phyloP scores from a whole-genome alignment of 2,329 filamentous ascomycete species.

The Hymenoscyphus occultus region DNA sequence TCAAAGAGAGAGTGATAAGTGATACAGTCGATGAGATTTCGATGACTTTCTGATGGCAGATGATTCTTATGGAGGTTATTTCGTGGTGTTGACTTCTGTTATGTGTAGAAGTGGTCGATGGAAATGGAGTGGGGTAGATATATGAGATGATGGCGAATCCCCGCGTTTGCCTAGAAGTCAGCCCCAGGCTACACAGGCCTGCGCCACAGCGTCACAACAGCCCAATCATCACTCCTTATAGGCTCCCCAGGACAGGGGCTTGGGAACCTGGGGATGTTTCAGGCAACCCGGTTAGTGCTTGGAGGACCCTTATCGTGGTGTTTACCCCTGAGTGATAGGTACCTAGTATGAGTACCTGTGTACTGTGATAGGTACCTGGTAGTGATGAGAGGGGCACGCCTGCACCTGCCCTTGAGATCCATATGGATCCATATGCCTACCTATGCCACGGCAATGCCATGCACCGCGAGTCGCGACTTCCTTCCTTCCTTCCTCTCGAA shows the following conservation, averaged over 20 bases:
- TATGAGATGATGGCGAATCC: slow-evolving; percentile 21
- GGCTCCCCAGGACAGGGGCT: neutral
- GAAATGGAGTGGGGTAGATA: slow-evolving; percentile 3
- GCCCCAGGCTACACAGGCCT: neutral
- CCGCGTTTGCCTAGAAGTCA: slow-evolving; percentile 18
- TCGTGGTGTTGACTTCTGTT: neutral
- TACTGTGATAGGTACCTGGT: neutral
- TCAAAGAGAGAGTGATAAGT: neutral
- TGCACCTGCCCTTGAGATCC: neutral
- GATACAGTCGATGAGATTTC: neutral
- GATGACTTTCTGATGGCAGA: neutral
- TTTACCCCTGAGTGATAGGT: too few relatives aligned
- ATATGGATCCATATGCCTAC: too few relatives aligned
- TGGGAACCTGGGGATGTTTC: slow-evolving; percentile 6
- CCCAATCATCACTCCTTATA: neutral
- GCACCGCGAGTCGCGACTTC: slow-evolving; percentile 9
- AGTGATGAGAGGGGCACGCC: neutral
- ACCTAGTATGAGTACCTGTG: too few relatives aligned
- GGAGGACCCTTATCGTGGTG: neutral
- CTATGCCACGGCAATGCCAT: neutral
- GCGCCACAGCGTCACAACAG: neutral
- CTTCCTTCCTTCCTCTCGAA: neutral
- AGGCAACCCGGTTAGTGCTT: neutral
- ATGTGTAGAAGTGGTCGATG: neutral
- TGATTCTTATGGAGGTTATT: neutral